Evolutionary conservation across 2,329 filamentous ascomycete genomes (phyloP).

Genomic region (Thelonectria discophora): DNA sequence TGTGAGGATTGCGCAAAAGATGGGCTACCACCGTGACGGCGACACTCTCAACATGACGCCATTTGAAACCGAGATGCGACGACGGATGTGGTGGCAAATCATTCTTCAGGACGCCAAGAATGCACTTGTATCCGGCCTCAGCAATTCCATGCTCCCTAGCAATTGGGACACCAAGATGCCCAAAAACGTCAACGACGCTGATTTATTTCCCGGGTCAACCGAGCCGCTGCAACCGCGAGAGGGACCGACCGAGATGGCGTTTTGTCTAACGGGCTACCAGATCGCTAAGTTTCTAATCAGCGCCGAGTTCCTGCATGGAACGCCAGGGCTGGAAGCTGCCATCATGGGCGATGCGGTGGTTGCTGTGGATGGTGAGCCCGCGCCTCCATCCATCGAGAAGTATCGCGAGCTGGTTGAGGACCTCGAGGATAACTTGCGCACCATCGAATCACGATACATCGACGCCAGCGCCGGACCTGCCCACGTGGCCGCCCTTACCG

Average conservation of each 20-base stretch:
- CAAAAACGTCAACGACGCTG: constrained; percentile 66
- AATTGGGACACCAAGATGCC: constrained; percentile 66
- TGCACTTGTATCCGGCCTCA: constrained; percentile 66
- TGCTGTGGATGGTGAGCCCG: constrained; percentile 41
- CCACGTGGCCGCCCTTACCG: constrained; percentile 59
- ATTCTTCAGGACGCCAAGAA: constrained; percentile 66
- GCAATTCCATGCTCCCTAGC: constrained; percentile 59
- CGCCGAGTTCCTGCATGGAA: constrained; percentile 52
- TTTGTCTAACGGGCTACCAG: constrained; percentile 60
- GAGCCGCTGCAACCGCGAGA: constrained; percentile 61
- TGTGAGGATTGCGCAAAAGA: constrained; percentile 71
- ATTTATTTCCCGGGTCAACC: constrained; percentile 63
- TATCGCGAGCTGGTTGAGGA: constrained; percentile 54
- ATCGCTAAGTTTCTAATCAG: constrained; percentile 60
- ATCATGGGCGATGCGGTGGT: constrained; percentile 54
- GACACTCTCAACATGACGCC: constrained; percentile 63
- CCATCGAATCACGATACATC: constrained; percentile 59
- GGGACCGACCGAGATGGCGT: constrained; percentile 69
- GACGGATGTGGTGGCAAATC: constrained; percentile 73
- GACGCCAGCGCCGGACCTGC: constrained; percentile 62
- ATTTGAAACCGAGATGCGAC: constrained; percentile 74
- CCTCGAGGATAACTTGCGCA: constrained; percentile 54
- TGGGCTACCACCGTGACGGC: constrained; percentile 72
- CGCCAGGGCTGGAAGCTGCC: constrained; percentile 59
- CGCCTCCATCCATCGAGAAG: constrained; percentile 48